These are phyloP conservation scores for Esteya vermicola DNA, from an alignment of 2,329 filamentous ascomycete genomes.

Conservation along the genomic window DNA sequence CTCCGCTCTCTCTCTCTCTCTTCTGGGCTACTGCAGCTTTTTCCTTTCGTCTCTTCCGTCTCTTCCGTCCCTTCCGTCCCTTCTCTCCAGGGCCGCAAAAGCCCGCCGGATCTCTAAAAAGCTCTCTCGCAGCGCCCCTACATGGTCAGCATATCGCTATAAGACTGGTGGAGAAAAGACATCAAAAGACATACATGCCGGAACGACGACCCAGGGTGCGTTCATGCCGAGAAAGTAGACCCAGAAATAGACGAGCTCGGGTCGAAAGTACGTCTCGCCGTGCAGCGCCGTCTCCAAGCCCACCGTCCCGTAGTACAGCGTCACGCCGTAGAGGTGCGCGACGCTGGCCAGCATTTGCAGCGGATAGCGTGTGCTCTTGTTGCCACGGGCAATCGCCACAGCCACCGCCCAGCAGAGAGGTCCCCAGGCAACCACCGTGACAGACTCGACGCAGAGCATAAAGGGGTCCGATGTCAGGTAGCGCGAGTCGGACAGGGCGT, in stretches of 20 bases:
- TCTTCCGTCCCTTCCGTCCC: too few relatives aligned
- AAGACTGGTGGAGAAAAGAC: neutral
- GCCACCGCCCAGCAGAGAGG: slow-evolving; percentile 40
- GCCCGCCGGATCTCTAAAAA: neutral
- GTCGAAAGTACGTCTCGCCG: slow-evolving; percentile 37
- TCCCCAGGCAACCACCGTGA: slow-evolving; percentile 55
- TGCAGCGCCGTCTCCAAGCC: slow-evolving; percentile 29
- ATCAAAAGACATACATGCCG: slow-evolving; percentile 28
- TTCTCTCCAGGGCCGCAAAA: too few relatives aligned
- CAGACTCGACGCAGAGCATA: slow-evolving; percentile 73
- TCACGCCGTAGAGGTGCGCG: slow-evolving; percentile 46
- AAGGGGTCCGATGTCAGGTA: slow-evolving; percentile 74
- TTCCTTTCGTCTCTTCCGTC: too few relatives aligned
- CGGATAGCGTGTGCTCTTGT: slow-evolving; percentile 26
- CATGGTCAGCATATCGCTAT: neutral
- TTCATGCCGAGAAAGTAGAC: slow-evolving; percentile 49
- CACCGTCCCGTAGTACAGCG: slow-evolving; percentile 47
- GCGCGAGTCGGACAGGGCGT: slow-evolving; percentile 71
- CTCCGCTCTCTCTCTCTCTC: too few relatives aligned
- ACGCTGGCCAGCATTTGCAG: slow-evolving; percentile 36
- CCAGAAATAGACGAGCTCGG: slow-evolving; percentile 49
- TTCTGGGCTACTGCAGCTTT: neutral
- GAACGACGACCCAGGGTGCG: slow-evolving; percentile 43
- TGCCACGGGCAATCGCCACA: slow-evolving; percentile 23
- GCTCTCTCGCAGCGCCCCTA: slow-evolving; percentile 1